Conservation (phyloP, 2,329 filamentous ascomycete species). For the Botryosphaeria dothidea region DNA sequence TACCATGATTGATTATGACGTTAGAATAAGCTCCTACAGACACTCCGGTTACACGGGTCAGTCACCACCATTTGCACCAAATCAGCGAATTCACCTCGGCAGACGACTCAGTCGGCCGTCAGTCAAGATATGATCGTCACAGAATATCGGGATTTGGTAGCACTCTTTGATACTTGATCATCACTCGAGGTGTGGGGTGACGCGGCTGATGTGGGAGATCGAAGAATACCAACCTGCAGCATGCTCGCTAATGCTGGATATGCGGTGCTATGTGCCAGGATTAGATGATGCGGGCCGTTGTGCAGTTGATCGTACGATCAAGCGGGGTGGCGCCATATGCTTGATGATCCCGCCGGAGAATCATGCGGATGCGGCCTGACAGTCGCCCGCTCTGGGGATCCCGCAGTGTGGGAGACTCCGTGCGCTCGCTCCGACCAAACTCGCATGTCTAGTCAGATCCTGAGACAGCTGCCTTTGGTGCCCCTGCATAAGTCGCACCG, state of each 20-base stretch:
- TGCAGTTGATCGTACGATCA: slow-evolving; percentile 19
- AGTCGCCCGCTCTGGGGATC: slow-evolving; percentile 15
- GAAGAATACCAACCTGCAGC: slow-evolving; percentile 9
- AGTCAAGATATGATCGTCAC: slow-evolving; percentile 15
- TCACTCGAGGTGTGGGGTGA: slow-evolving; percentile 14
- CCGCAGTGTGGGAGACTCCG: slow-evolving; percentile 8
- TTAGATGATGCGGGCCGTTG: slow-evolving; percentile 3
- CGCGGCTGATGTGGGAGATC: slow-evolving; percentile 12
- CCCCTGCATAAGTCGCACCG: slow-evolving; percentile 11
- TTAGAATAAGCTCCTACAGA: slow-evolving; percentile 5
- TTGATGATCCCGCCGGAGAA: slow-evolving; percentile 12
- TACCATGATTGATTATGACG: neutral
- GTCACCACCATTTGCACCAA: neutral
- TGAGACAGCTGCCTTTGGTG: neutral
- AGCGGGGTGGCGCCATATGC: slow-evolving; percentile 15
- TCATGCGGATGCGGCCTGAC: slow-evolving; percentile 16
- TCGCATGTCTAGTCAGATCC: neutral
- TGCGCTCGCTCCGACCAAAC: neutral
- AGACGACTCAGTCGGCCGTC: slow-evolving; percentile 3
- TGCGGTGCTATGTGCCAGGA: slow-evolving; percentile 3
- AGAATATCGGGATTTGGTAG: slow-evolving; percentile 23
- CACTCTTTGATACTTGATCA: slow-evolving; percentile 19
- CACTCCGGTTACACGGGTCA: neutral
- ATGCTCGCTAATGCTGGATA: neutral
- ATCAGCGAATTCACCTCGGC: neutral